Base-by-base conservation (phyloP, 805 yeast species). In the Metschnikowia lochheadii region DNA sequence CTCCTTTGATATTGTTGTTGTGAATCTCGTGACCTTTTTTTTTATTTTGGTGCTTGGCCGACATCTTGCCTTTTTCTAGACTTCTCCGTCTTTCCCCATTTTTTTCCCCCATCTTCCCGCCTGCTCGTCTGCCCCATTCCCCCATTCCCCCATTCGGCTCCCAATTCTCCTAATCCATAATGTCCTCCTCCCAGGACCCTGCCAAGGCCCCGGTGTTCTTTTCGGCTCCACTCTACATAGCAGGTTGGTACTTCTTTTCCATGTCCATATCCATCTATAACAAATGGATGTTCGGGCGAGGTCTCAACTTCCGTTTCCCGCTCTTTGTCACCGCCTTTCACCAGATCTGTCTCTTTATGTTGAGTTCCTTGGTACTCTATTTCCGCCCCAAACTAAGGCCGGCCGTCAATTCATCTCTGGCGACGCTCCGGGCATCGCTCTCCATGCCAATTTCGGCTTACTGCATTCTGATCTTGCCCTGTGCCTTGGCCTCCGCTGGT, bases 221-320 rank as follows among this genome's bases (percentile, higher is more conserved):
- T 6, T 20, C 44, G 21, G 64, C 73, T 5, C 44, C 54, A 5
- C 37, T 63, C 14, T 74, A 69, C 56, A 73, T 73, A 35, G 50
- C 64, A 6, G 87, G 87, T 5, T 87, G 94, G 95, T 87, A 85
- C 58, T 51, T 76, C 15, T 84, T 85, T 52, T 84, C 91, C 6
- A 71, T 87, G 50, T 69, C 87, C 15, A 80, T 87, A 17, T 84
- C 91, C 7, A 67, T 88, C 31, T 94, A 92, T 71, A 94, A 94
- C 74, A 91, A 91, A 70, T 90, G 97, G 97, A 92, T 92, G 97
- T 94, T 92, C 71, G 91, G 92, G 37, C 76, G 79, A 8, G 86
- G 89, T 17, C 72, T 91, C 49, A 81, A 87, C 62, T 85, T 94
- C 60, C 80, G 82, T 32, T 94, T 83, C 63, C 99, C 99, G 1